Evolutionary conservation across 2,329 filamentous ascomycete species (phyloP).

Genomic region (Sordariomycetes sp.): DNA sequence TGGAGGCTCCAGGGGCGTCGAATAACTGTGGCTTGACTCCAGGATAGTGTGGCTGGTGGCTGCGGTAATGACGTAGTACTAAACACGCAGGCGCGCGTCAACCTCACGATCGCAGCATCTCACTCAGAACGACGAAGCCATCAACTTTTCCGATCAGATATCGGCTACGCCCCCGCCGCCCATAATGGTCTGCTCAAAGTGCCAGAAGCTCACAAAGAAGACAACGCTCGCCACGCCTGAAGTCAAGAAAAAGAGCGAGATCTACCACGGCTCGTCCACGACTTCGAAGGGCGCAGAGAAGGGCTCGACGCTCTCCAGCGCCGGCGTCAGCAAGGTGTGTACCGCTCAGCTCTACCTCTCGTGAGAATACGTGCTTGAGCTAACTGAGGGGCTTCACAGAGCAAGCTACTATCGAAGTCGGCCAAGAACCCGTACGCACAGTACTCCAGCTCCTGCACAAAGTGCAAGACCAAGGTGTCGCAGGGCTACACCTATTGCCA

Average conservation of each 20-base stretch:
- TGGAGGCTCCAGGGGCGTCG: no score
- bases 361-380: background rate
- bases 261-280: slow-evolving; percentile 48
- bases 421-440: slow-evolving; percentile 55
- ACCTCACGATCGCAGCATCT: background rate
- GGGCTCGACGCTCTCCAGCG: slow-evolving; percentile 41
- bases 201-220: slow-evolving; percentile 44
- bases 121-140: background rate
- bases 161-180: background rate
- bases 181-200: slow-evolving; percentile 51
- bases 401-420: slow-evolving; percentile 49
- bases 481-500: slow-evolving; percentile 48
- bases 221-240: slow-evolving; percentile 44
- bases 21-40: no score
- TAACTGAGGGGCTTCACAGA: slow-evolving; percentile 22
- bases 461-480: slow-evolving; percentile 51
- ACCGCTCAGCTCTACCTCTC: background rate
- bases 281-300: slow-evolving; percentile 24
- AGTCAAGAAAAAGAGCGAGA: slow-evolving; percentile 54
- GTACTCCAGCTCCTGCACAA: slow-evolving; percentile 46
- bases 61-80: no score
- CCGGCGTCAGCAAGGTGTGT: slow-evolving; percentile 43
- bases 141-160: background rate
- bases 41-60: no score
- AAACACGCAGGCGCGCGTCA: no score